These are phyloP conservation scores for Colletotrichum eleusines DNA, from an alignment of 2,329 filamentous ascomycete genomes.

Conservation along the genomic window DNA sequence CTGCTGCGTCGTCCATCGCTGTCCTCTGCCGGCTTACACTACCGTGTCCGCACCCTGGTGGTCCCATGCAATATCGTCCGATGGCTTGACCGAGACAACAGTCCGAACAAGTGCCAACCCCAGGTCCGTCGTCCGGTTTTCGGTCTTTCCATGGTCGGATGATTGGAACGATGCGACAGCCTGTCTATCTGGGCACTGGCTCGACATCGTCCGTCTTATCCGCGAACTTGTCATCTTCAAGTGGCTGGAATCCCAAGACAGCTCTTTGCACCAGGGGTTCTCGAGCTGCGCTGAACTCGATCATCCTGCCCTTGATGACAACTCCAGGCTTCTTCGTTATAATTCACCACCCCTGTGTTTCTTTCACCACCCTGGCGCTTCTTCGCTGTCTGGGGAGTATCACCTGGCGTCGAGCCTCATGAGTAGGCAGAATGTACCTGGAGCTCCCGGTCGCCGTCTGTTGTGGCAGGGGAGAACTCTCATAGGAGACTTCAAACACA, in stretches of 20 bases:
- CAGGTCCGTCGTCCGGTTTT: conserved; percentile 17
- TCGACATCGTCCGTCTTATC: neutral
- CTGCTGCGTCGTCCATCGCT: neutral
- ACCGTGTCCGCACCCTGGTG: neutral
- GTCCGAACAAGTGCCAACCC: conserved; percentile 2
- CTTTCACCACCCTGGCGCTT: neutral
- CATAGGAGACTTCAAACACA: neutral
- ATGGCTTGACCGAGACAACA: conserved; percentile 4
- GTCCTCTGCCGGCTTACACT: neutral
- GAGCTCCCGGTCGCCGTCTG: neutral
- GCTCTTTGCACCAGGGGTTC: neutral
- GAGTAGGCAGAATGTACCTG: neutral
- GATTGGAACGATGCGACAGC: neutral
- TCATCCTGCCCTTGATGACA: too few relatives aligned
- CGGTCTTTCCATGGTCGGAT: conserved; percentile 4
- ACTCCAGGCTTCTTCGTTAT: neutral
- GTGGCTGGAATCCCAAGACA: too few relatives aligned
- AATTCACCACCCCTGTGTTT: neutral
- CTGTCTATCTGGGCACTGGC: neutral
- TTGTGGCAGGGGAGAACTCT: too few relatives aligned
- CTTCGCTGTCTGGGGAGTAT: neutral
- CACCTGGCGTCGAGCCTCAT: neutral
- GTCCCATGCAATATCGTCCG: conserved; percentile 4
- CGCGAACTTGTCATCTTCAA: neutral
- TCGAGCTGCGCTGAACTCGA: neutral